These are phyloP conservation scores for Ogataea nitratoaversa DNA, from an alignment of 805 yeast species.

Conservation along the genomic window DNA sequence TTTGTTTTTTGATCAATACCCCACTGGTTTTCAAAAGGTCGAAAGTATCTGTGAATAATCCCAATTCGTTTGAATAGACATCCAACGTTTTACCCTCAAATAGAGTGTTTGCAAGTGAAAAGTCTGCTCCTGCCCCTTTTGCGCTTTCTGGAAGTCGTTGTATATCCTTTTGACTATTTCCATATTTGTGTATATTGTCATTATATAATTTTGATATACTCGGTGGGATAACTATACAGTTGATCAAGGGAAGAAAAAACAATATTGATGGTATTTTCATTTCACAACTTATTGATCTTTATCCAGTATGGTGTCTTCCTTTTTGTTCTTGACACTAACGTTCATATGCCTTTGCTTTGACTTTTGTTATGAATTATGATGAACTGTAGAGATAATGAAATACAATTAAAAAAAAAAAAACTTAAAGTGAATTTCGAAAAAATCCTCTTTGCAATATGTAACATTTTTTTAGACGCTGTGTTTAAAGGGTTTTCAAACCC, in stretches of 20 bases:
- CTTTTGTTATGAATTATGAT: too few relatives aligned
- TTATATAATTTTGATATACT: constrained; percentile 4
- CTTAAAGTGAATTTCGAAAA: too few relatives aligned
- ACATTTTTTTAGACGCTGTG: too few relatives aligned
- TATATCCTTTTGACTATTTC: background rate
- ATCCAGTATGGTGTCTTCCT: too few relatives aligned
- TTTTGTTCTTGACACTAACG: too few relatives aligned
- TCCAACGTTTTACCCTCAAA: constrained; percentile 7
- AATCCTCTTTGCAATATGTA: too few relatives aligned
- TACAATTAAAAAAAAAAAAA: too few relatives aligned
- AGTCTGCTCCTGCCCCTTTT: constrained; percentile 4
- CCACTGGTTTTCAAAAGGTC: constrained; percentile 23
- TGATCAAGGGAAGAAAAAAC: background rate
- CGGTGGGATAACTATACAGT: constrained; percentile 10
- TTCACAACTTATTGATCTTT: too few relatives aligned
- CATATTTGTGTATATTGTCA: background rate
- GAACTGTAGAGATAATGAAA: too few relatives aligned
- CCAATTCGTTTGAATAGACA: constrained; percentile 9
- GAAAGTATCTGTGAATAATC: constrained; percentile 7
- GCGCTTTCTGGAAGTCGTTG: constrained; percentile 4
- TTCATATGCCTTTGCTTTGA: too few relatives aligned
- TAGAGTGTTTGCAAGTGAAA: constrained; percentile 4
- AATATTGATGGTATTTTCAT: too few relatives aligned
- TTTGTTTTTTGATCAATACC: constrained; percentile 14
- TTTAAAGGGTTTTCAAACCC: too few relatives aligned